Base-by-base conservation (phyloP, 768 basidiomycete genomes). In the Collybia mongolica region DNA sequence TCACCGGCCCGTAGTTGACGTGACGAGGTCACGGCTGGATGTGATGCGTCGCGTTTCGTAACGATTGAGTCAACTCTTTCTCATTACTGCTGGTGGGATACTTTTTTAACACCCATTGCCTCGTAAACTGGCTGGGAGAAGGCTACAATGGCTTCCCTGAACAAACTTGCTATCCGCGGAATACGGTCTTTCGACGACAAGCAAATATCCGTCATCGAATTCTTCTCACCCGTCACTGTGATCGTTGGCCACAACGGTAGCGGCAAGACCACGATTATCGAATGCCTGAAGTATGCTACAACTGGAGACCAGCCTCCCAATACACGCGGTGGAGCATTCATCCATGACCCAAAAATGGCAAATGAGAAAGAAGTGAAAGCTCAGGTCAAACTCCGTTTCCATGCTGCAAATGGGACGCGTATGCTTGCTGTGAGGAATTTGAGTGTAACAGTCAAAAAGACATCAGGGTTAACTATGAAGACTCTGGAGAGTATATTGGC, bases 321-420 rank as follows among this genome's bases (percentile, higher is more conserved):
- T 63, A 93, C 95, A 19, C 93, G 94, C 53, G 96, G 96, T 26
- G 97, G 96, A n/a, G 97, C 97, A 0, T 99, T 98, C 69, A 72
- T 99, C 3, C 97, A 99, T 67, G 97, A 99, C 69, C 97, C 97
- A 1, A 97, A 97, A 77, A 96, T 99, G 84, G 97, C 97, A 6
- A 95, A 96, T 63, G 94, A 98, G 76, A 96, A 95, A 64, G 96
- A 98, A 65, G 96, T 99, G 60, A 98, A 96, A 71, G 97, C 97
- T 2, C 95, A 98, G 71, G 97, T 99, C 57, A 94, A 93, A 66
- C 74, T 99, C 32, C 82, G 96, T 18, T 99, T 99, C 69, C 76
- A 81, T 63, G 90, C 95, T 48, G 90, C 91, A 12, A 94, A 94
- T 60, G 83, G 88, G n/a, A 81, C 81, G 20, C 79, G 88, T 15